A percentile compares a stretch with the other conserved stretches of the same genome.
Conservation (phyloP, 225 moss, liverwort and hornwort species). For the Bryoerythrophyllum caledonicum region DNA sequence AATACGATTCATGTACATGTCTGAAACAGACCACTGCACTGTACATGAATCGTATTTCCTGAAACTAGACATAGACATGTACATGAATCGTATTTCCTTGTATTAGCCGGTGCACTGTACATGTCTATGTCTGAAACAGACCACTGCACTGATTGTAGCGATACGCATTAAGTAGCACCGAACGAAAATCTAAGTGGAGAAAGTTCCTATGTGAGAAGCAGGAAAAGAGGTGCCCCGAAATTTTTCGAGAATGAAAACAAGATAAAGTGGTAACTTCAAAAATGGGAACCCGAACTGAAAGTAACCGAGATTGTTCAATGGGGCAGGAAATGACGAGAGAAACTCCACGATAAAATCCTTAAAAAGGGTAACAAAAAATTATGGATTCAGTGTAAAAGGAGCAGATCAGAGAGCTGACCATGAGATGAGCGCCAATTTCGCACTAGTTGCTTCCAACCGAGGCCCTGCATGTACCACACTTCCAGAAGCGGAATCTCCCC, state of each 20-base stretch:
- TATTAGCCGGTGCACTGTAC: constrained; percentile 9
- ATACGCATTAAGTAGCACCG: not conserved
- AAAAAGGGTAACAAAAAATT: not conserved
- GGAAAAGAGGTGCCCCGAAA: not conserved
- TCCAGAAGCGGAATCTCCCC: constrained; percentile 73
- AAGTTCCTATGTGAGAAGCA: not conserved
- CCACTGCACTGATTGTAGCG: not conserved
- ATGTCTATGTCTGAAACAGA: not conserved
- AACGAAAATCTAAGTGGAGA: not conserved
- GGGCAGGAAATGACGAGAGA: not conserved
- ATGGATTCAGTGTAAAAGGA: not conserved
- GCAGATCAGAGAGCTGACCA: constrained; percentile 66
- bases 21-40: not conserved
- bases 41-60: too few relatives aligned
- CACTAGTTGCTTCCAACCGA: constrained; percentile 71
- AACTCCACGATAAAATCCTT: constrained; percentile 8
- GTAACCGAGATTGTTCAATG: not conserved
- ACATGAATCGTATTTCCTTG: constrained; percentile 1
- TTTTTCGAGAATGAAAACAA: not conserved
- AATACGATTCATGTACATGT: constrained; percentile 1
- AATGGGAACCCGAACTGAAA: not conserved
- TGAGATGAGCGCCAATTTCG: constrained; percentile 78
- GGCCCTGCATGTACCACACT: constrained; percentile 58
- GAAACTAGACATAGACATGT: too few relatives aligned
- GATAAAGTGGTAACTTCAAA: not conserved